Evolutionary conservation across 2,329 filamentous ascomycete species (phyloP).

Genomic region (Endocalyx cinctus): DNA sequence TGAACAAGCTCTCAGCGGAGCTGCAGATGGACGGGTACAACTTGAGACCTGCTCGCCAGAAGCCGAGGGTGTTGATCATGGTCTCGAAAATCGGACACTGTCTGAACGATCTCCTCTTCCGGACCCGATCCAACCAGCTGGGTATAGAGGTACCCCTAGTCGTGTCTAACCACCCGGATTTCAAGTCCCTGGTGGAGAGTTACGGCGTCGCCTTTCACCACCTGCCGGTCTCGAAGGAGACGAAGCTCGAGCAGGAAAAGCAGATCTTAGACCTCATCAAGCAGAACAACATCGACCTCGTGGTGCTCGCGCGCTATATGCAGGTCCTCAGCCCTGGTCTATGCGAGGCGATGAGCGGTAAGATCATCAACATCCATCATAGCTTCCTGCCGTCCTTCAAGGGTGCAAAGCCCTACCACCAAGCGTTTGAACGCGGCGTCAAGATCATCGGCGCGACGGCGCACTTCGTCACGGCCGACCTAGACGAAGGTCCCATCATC

Average conservation of each 20-base stretch:
- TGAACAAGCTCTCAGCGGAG: conserved; percentile 56
- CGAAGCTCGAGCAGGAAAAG: conserved; percentile 68
- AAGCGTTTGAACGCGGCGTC: conserved; percentile 79
- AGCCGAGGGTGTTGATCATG: conserved; percentile 79
- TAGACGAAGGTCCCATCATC: conserved; percentile 85
- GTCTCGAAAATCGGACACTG: conserved; percentile 87
- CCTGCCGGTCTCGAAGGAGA: conserved; percentile 73
- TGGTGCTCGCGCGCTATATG: conserved; percentile 84
- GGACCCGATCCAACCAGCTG: conserved; percentile 68
- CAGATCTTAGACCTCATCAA: conserved; percentile 66
- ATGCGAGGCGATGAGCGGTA: conserved; percentile 74
- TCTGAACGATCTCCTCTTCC: conserved; percentile 78
- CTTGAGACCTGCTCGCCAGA: conserved; percentile 62
- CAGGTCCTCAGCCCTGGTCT: conserved; percentile 73
- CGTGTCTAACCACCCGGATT: conserved; percentile 79
- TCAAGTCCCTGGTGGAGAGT: conserved; percentile 60
- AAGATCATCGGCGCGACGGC: conserved; percentile 86
- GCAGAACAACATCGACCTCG: conserved; percentile 67
- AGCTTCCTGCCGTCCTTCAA: conserved; percentile 84
- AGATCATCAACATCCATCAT: conserved; percentile 91
- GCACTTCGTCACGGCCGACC: conserved; percentile 79
- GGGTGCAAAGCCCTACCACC: conserved; percentile 83
- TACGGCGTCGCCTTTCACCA: conserved; percentile 79
- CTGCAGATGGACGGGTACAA: conserved; percentile 65
- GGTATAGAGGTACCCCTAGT: conserved; percentile 72